A percentile compares a stretch with the other conserved stretches of the same genome.
Evolutionary conservation across 441 rosid genomes (phyloP).

Genomic region (Aleurites moluccanus): DNA sequence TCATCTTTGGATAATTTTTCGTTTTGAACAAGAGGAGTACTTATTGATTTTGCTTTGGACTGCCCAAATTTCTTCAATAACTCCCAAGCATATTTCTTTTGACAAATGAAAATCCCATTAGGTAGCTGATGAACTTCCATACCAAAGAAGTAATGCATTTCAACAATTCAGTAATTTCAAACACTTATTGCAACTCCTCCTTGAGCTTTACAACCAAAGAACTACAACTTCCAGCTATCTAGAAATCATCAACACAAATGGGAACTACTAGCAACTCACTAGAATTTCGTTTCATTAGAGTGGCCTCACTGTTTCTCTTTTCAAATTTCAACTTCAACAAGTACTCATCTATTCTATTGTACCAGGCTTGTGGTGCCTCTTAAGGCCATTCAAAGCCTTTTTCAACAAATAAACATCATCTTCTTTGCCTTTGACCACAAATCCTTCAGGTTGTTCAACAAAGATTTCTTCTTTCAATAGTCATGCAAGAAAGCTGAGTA

Average conservation of each 20-base stretch:
- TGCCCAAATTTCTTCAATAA: neutral
- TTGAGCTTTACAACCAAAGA: neutral
- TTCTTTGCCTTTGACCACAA: neutral
- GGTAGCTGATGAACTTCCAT: neutral
- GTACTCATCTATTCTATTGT: neutral
- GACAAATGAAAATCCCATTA: neutral
- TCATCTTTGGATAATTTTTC: too few species aligned
- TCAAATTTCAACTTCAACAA: too few species aligned
- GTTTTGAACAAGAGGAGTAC: neutral
- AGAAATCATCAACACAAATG: conserved; percentile 4
- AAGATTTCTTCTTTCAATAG: neutral
- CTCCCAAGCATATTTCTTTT: neutral
- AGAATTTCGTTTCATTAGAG: neutral
- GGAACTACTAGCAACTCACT: neutral
- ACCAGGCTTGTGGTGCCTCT: neutral
- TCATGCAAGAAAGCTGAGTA: conserved; percentile 14
- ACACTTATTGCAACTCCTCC: neutral
- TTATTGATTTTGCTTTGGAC: neutral
- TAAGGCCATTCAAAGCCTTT: neutral
- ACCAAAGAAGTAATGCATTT: neutral
- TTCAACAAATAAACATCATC: neutral
- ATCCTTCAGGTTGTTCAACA: neutral
- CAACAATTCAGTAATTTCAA: neutral
- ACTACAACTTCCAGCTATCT: neutral
- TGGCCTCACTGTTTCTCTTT: neutral